Evolutionary conservation across 2,329 filamentous ascomycete genomes (phyloP), one percentile per base, ranked within the genome.

Genomic region (Blumeria graminis): DNA sequence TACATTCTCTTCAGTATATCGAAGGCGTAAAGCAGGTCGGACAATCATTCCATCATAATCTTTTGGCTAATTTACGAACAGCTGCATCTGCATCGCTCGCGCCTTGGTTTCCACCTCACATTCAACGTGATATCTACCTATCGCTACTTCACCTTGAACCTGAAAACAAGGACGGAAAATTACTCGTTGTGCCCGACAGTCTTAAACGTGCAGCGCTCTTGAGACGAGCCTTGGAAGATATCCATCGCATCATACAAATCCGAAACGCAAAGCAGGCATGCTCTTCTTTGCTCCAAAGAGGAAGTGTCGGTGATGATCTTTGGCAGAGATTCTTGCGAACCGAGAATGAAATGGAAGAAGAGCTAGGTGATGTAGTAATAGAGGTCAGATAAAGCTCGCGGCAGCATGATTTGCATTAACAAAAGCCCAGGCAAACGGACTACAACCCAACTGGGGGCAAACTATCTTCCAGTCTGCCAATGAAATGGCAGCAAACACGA

Each of bases 301-400:
- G 92, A 53, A 94, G 87, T 65, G 88, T 98, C 1, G 90, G 92
- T 13, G 92, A 98, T 68, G 92, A 98, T 69, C 71, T 98, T 62
- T 94, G 88, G 84, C 86, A 95, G 72, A 77, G 90, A 41, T 94
- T 96, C 69, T 71, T 82, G 70, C 78, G 87, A 55, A 92, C 90
- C 0, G 92, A 98, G 76, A 89, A 93, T 72, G 92, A 98, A 71
- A 93, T 96, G 74, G 89, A 98, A 71, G 86, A 88, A 62, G 92
- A 98, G 71, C 75, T 98, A 59, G 80, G 86, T 64, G 92, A 98
- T 70, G 90, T 96, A 28, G 88, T 96, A 36, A 78, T 81, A 63
- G 90, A 96, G 81, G 88, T 93, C 69, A 60, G 75, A 60, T n/a
- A n/a, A 18, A n/a, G 9, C 11, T 39, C 13, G 1, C 43, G 18